These are phyloP conservation scores for Harringtonia aguacate DNA, from an alignment of 2,329 filamentous ascomycete species.

Conservation along the genomic window DNA sequence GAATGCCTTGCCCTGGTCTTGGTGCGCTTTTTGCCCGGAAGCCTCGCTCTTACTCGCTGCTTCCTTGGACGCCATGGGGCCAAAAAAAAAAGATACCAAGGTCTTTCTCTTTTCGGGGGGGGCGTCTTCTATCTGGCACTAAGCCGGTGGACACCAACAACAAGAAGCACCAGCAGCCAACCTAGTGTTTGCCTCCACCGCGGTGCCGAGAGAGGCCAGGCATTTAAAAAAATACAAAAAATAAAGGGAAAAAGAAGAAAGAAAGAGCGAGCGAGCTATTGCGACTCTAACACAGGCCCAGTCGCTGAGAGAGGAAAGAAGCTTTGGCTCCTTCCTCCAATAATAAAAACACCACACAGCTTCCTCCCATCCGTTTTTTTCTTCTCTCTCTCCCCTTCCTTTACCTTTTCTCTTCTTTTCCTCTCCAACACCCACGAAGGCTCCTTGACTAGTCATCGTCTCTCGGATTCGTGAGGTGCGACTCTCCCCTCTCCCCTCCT, in stretches of 20 bases:
- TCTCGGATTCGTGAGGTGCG: constrained; percentile 32
- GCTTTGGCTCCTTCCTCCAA: not conserved
- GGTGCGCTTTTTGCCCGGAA: not conserved
- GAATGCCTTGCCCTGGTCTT: too few species aligned
- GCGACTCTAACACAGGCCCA: constrained; percentile 1
- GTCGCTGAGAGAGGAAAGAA: not conserved
- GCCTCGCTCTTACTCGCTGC: constrained; percentile 5
- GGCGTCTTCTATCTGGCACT: not conserved
- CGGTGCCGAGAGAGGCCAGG: not conserved
- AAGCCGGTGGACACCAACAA: not conserved
- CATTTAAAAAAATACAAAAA: not conserved
- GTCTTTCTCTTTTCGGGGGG: not conserved
- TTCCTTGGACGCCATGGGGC: not conserved
- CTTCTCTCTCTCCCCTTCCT: constrained; percentile 7
- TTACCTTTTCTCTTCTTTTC: constrained; percentile 19
- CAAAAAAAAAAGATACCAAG: constrained; percentile 1
- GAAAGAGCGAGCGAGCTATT: constrained; percentile 2
- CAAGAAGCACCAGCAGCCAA: not conserved
- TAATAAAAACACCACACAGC: constrained; percentile 13
- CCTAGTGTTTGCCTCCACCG: constrained; percentile 1
- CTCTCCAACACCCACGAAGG: constrained; percentile 39
- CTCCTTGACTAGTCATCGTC: constrained; percentile 22
- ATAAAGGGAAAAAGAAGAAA: not conserved
- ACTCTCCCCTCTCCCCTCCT: constrained; percentile 10
- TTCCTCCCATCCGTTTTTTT: constrained; percentile 10